These are phyloP conservation scores for Yamadazyma siamensis DNA, from an alignment of 1,139 yeast species.

Conservation along the genomic window DNA sequence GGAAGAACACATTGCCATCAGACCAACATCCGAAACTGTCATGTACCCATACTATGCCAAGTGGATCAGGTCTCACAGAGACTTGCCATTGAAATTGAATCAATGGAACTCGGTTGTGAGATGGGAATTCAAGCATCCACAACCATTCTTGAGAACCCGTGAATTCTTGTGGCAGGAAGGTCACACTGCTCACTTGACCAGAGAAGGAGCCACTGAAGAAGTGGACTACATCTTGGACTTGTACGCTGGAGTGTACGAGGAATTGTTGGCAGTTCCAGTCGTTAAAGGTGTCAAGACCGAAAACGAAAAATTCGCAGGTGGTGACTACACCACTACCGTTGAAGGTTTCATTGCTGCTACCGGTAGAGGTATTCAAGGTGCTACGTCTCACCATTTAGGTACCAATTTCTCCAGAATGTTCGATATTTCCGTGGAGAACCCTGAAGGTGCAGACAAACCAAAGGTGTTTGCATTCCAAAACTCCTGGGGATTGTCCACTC, in stretches of 20 bases:
- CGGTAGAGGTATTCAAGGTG: slow-evolving; percentile 99
- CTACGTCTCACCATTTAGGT: slow-evolving; percentile 96
- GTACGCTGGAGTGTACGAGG: slow-evolving; percentile 82
- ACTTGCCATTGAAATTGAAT: slow-evolving; percentile 90
- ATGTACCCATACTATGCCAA: slow-evolving; percentile 99
- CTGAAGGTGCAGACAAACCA: slow-evolving; percentile 84
- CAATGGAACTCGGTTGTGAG: slow-evolving; percentile 99
- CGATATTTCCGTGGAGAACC: slow-evolving; percentile 91
- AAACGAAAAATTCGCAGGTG: slow-evolving; percentile 98
- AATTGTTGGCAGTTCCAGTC: slow-evolving; percentile 95
- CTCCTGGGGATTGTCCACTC: slow-evolving; percentile 98
- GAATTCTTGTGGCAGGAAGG: slow-evolving; percentile 99
- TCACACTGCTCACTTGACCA: slow-evolving; percentile 91
- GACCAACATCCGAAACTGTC: slow-evolving; percentile 99
- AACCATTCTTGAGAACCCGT: slow-evolving; percentile 97
- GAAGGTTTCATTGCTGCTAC: slow-evolving; percentile 98
- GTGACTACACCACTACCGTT: slow-evolving; percentile 88
- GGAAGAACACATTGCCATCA: slow-evolving; percentile 97
- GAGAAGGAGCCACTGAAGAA: slow-evolving; percentile 76
- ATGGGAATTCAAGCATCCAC: slow-evolving; percentile 99
- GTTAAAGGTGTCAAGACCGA: slow-evolving; percentile 94
- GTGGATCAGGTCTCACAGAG: slow-evolving; percentile 98
- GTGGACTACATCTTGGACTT: slow-evolving; percentile 83
- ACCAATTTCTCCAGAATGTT: slow-evolving; percentile 99
- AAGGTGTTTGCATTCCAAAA: slow-evolving; percentile 90